These are phyloP conservation scores for Paecilomyces fulvus DNA, from an alignment of 2,329 filamentous ascomycete species.

Conservation along the genomic window DNA sequence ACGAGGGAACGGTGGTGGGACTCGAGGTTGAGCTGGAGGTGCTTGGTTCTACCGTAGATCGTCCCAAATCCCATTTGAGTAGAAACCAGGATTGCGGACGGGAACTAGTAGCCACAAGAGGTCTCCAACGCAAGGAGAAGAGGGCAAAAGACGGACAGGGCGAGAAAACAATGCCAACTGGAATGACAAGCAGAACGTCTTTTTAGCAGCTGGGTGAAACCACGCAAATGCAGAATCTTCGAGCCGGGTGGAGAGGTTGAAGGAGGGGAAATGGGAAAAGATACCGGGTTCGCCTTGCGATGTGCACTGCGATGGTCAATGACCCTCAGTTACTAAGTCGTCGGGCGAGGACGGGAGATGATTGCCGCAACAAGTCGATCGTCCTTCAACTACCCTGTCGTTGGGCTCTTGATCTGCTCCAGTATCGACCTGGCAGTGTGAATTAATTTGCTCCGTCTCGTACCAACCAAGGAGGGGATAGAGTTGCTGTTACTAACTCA, in stretches of 20 bases:
- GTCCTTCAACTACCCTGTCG: background rate
- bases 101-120: constrained; percentile 6
- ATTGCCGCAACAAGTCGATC: background rate
- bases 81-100: constrained; percentile 1
- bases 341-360: background rate
- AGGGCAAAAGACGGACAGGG: background rate
- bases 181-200: background rate
- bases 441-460: background rate
- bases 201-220: background rate
- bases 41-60: constrained; percentile 5
- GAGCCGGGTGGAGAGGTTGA: background rate
- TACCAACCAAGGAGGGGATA: background rate
- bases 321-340: background rate
- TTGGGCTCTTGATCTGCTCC: background rate
- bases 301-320: background rate
- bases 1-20: constrained; percentile 6
- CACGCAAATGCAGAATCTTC: background rate
- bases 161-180: background rate
- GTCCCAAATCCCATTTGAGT: constrained; percentile 7
- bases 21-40: constrained; percentile 4
- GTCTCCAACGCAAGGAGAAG: constrained; percentile 4
- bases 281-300: background rate
- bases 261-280: constrained; percentile 2
- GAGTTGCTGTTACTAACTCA: background rate
- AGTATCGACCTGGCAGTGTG: background rate